These are phyloP conservation scores for Zychaea mexicana DNA, from an alignment of 371 early-diverging fungal genomes.

Conservation along the genomic window DNA sequence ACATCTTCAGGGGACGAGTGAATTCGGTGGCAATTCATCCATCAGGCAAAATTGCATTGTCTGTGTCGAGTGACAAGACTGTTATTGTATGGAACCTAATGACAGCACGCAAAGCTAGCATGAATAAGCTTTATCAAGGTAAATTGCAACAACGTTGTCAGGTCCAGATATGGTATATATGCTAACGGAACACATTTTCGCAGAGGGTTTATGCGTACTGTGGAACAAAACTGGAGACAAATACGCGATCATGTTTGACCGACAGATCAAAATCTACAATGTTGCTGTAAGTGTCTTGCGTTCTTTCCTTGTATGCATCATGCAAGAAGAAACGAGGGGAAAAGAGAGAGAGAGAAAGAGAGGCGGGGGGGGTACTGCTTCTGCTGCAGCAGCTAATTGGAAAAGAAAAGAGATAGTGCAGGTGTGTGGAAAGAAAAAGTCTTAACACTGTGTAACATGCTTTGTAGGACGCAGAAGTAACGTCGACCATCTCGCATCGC, in stretches of 20 bases:
- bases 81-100: conserved; percentile 91
- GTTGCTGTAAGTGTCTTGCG: conserved; percentile 52
- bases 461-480: conserved; percentile 54
- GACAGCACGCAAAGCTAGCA: conserved; percentile 81
- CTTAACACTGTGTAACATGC: neutral
- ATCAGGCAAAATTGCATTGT: conserved; percentile 88
- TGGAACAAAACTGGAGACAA: conserved; percentile 79
- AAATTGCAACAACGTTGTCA: neutral
- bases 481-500: conserved; percentile 50
- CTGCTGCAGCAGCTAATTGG: too few relatives aligned
- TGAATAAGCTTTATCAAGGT: conserved; percentile 59
- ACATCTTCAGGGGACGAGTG: conserved; percentile 50
- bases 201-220: conserved; percentile 64
- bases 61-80: conserved; percentile 81
- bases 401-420: neutral
- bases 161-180: neutral
- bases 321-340: too few relatives aligned
- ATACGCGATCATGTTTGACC: conserved; percentile 79
- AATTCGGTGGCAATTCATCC: conserved; percentile 90
- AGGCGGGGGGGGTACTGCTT: too few relatives aligned
- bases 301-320: neutral
- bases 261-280: conserved; percentile 70
- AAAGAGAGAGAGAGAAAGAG: too few relatives aligned
- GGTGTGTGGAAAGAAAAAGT: neutral
- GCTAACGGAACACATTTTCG: neutral